phyloP scores from a whole-genome alignment of 2,329 filamentous ascomycete genomes.

The Alternaria burnsii region DNA sequence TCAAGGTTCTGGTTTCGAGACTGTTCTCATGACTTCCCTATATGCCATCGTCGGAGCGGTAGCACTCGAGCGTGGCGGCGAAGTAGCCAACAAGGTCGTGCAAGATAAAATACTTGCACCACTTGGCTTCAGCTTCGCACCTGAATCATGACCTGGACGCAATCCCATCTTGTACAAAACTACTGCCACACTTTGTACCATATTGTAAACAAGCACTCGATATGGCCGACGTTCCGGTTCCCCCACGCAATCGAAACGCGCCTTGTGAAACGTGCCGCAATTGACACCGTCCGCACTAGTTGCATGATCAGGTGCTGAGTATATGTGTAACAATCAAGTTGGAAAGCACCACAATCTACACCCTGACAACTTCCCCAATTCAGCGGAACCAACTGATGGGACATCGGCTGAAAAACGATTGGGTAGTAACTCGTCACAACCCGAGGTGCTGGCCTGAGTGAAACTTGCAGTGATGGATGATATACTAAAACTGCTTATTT shows the following conservation, averaged over 20 bases:
- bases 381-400: neutral
- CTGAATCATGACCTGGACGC: slow-evolving; percentile 21
- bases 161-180: slow-evolving; percentile 17
- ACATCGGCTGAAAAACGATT: neutral
- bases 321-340: neutral
- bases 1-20: slow-evolving; percentile 73
- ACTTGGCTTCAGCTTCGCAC: slow-evolving; percentile 44
- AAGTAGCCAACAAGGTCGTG: slow-evolving; percentile 76
- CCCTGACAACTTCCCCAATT: neutral
- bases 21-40: slow-evolving; percentile 78
- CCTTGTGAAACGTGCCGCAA: neutral
- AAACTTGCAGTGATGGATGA: neutral
- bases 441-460: neutral
- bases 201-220: slow-evolving; percentile 20
- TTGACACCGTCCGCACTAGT: neutral
- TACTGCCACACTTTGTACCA: slow-evolving; percentile 14
- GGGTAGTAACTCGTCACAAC: neutral
- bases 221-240: slow-evolving; percentile 8
- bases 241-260: neutral
- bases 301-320: neutral
- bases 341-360: neutral
- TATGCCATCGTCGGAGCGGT: slow-evolving; percentile 90
- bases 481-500: neutral
- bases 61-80: slow-evolving; percentile 85
- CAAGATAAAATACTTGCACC: slow-evolving; percentile 76